Evolutionary conservation across 257 asterid species (phyloP).

Genomic region (Penstemon newberryi): DNA sequence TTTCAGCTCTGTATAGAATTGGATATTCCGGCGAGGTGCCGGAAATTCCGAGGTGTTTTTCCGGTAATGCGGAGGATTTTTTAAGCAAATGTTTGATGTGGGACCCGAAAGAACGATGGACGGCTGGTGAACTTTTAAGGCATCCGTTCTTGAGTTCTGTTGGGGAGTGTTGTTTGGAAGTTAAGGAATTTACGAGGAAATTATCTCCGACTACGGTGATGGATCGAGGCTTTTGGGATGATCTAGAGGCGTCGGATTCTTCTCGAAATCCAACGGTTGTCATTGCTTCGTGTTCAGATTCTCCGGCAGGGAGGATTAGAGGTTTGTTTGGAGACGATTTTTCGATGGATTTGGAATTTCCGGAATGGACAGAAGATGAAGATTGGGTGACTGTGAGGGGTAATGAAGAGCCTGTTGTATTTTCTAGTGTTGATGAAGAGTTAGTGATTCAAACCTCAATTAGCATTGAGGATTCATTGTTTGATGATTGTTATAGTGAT

Average conservation of each 20-base stretch:
- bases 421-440: constrained; percentile 25
- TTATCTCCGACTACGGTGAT: constrained; percentile 71
- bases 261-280: constrained; percentile 22
- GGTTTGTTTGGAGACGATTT: constrained; percentile 33
- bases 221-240: constrained; percentile 76
- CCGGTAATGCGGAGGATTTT: constrained; percentile 52
- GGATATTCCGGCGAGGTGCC: constrained; percentile 62
- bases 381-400: constrained; percentile 70
- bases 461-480: constrained; percentile 27
- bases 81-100: constrained; percentile 55
- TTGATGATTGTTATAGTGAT: constrained; percentile 33
- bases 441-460: constrained; percentile 18
- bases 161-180: constrained; percentile 17
- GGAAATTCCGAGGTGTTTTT: constrained; percentile 57
- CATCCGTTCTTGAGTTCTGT: constrained; percentile 55
- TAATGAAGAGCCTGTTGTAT: constrained; percentile 36
- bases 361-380: constrained; percentile 51
- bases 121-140: constrained; percentile 60
- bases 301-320: constrained; percentile 48
- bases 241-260: constrained; percentile 40
- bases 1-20: constrained; percentile 64
- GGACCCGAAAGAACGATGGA: constrained; percentile 57
- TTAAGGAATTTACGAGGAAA: constrained; percentile 25
- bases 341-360: constrained; percentile 19
- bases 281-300: constrained; percentile 15